phyloP scores from a whole-genome alignment of 768 basidiomycete species.

The Russula brevipes region DNA sequence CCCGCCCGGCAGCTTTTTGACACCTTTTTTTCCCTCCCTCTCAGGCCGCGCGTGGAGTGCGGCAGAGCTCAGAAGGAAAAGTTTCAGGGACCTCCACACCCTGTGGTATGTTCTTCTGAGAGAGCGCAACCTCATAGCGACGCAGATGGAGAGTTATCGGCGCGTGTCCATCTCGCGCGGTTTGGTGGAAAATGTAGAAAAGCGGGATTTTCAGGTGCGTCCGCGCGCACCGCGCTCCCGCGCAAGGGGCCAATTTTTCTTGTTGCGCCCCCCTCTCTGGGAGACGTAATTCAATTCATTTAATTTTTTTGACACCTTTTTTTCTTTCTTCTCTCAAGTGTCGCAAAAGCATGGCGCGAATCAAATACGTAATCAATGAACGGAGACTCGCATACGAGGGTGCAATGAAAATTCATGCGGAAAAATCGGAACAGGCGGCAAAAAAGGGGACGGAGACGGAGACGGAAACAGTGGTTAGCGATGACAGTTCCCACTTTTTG shows the following conservation, averaged over 20 bases:
- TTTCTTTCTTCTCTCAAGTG: conserved; percentile 43
- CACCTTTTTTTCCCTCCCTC: background rate
- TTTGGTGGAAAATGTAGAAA: background rate
- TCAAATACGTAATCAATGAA: conserved; percentile 90
- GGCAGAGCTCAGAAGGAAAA: conserved; percentile 81
- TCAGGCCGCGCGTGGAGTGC: conserved; percentile 88
- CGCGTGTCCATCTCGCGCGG: conserved; percentile 42
- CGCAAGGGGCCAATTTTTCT: no score
- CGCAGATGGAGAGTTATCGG: conserved; percentile 75
- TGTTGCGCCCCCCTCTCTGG: no score
- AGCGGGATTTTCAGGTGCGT: conserved; percentile 21
- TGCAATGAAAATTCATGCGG: conserved; percentile 38
- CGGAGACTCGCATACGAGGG: conserved; percentile 79
- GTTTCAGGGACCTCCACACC: conserved; percentile 88
- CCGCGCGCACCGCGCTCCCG: no score
- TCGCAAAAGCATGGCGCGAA: conserved; percentile 94
- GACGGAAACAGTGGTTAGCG: background rate
- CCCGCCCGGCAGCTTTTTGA: conserved; percentile 2
- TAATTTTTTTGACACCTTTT: background rate
- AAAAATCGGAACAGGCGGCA: conserved; percentile 17
- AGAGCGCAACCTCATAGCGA: conserved; percentile 86
- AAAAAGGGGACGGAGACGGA: conserved; percentile 1
- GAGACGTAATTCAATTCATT: no score
- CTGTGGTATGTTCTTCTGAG: conserved; percentile 89
- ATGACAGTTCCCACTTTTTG: conserved; percentile 8